These are phyloP conservation scores for Medicago ruthenica DNA, from an alignment of 306 rosid species.

Conservation along the genomic window DNA sequence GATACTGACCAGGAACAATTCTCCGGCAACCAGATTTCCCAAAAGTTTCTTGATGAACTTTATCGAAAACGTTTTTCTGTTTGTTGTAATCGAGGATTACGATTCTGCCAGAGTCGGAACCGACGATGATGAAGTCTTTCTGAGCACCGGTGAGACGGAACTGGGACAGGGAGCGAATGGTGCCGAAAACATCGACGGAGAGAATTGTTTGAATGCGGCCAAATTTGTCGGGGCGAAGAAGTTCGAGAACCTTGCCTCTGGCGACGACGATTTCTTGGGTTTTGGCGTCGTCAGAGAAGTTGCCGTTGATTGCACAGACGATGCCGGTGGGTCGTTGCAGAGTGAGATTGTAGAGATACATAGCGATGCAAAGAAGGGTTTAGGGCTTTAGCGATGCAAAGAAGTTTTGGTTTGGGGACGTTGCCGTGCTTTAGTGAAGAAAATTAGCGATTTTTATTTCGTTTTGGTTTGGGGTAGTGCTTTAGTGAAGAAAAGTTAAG, in stretches of 20 bases:
- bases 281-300: slow-evolving; percentile 96
- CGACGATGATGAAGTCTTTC: slow-evolving; percentile 86
- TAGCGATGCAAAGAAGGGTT: background rate
- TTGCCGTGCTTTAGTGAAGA: no score
- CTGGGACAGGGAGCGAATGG: slow-evolving; percentile 78
- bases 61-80: slow-evolving; percentile 85
- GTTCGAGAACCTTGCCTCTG: slow-evolving; percentile 90
- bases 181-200: slow-evolving; percentile 91
- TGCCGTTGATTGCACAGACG: slow-evolving; percentile 92
- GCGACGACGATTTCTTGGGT: slow-evolving; percentile 90
- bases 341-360: slow-evolving; percentile 93
- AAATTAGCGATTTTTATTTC: no score
- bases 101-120: slow-evolving; percentile 92
- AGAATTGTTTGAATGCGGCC: slow-evolving; percentile 92
- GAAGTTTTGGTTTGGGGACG: no score
- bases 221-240: slow-evolving; percentile 88
- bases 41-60: slow-evolving; percentile 91
- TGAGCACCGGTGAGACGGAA: slow-evolving; percentile 87
- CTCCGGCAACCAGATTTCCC: slow-evolving; percentile 94
- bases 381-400: no score
- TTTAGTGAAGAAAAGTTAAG: no score
- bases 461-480: no score
- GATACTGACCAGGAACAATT: slow-evolving; percentile 89
- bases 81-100: slow-evolving; percentile 88
- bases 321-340: slow-evolving; percentile 93